phyloP scores from a whole-genome alignment of 2,329 filamentous ascomycete species.

The Plectosphaerella sp. region DNA sequence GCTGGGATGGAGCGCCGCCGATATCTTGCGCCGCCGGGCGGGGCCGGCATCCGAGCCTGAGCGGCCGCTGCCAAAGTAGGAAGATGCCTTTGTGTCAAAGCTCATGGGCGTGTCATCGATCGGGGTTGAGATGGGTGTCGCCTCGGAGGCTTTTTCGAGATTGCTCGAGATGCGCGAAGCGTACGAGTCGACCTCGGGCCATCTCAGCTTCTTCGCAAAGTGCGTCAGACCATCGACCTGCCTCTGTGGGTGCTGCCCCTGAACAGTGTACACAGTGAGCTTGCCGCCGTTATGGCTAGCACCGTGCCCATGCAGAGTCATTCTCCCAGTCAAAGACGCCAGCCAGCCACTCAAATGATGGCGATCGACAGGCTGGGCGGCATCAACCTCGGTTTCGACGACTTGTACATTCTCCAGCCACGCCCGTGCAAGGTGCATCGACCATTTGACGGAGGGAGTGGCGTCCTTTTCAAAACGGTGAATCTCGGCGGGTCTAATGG shows the following conservation, averaged over 20 bases:
- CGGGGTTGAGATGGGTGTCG: conserved; percentile 35
- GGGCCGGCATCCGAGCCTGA: conserved; percentile 14
- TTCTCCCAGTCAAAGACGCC: conserved; percentile 51
- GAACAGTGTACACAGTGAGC: conserved; percentile 42
- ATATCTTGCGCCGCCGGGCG: conserved; percentile 47
- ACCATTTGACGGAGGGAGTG: conserved; percentile 62
- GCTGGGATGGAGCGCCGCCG: conserved; percentile 51
- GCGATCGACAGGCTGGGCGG: conserved; percentile 15
- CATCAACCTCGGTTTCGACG: conserved; percentile 25
- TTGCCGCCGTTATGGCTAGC: conserved; percentile 19
- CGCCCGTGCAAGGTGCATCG: conserved; percentile 56
- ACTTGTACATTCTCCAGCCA: conserved; percentile 68
- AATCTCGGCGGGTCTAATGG: conserved; percentile 51
- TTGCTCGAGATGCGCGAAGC: conserved; percentile 44
- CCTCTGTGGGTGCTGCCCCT: conserved; percentile 50
- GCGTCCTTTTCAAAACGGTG: conserved; percentile 59
- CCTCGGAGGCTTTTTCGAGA: conserved; percentile 35
- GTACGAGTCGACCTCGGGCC: conserved; percentile 56
- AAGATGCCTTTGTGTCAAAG: conserved; percentile 31
- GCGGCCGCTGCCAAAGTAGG: conserved; percentile 38
- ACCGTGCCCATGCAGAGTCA: conserved; percentile 36
- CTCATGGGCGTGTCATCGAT: conserved; percentile 25
- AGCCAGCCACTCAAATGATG: conserved; percentile 44
- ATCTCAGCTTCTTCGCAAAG: conserved; percentile 58
- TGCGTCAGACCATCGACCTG: conserved; percentile 59